These are phyloP conservation scores for Chaetomium fimeti DNA, from an alignment of 495 filamentous ascomycete genomes.

Conservation along the genomic window DNA sequence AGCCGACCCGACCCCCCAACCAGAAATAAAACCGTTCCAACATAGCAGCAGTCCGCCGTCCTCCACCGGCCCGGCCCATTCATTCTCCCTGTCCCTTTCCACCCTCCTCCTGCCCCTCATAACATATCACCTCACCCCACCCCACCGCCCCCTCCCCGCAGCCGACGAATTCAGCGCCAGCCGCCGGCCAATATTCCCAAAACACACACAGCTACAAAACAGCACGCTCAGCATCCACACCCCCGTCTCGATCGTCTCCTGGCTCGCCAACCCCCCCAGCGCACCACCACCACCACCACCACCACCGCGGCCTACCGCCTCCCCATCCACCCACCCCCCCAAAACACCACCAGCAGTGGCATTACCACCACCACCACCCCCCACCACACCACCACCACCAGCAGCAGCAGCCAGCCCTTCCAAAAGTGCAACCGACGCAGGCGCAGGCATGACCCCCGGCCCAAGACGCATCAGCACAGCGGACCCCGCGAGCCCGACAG, in stretches of 20 bases:
- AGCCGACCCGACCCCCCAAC: no score
- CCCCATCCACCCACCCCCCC: no score
- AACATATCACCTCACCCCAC: constrained; percentile 31
- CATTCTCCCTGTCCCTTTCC: not conserved
- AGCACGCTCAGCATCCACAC: constrained; percentile 90
- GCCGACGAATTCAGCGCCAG: constrained; percentile 55
- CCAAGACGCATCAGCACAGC: constrained; percentile 67
- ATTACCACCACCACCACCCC: not conserved
- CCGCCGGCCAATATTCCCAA: constrained; percentile 90
- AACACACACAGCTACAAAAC: constrained; percentile 92
- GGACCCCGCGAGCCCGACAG: constrained; percentile 72
- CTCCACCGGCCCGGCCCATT: no score
- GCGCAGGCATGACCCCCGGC: constrained; percentile 54
- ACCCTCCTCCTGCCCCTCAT: not conserved
- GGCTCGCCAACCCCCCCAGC: constrained; percentile 49
- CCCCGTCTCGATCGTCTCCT: constrained; percentile 73
- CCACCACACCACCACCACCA: not conserved
- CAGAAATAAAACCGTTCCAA: no score
- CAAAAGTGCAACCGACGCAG: no score
- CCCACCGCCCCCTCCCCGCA: constrained; percentile 40
- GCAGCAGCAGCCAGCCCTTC: not conserved
- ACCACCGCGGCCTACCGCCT: constrained; percentile 9
- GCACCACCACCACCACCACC: not conserved
- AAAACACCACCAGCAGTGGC: not conserved
- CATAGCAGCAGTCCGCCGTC: not conserved